Percentiles rank a stretch among this genome's conserved stretches.
Evolutionary conservation across 202 grass and related monocot species (phyloP).

Genomic region (Saccharum hybrid): DNA sequence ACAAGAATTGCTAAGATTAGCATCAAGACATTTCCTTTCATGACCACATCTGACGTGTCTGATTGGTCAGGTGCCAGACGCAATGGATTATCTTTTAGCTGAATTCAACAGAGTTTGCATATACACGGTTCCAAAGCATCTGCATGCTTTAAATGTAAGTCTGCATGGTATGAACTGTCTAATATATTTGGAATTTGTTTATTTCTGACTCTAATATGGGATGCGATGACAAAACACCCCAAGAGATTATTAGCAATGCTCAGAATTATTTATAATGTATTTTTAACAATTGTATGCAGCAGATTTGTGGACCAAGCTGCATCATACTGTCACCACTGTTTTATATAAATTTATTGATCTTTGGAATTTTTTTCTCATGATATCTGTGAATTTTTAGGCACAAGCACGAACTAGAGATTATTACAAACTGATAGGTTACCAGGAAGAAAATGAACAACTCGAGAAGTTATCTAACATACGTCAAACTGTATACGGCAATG

Average conservation of each 20-base stretch:
- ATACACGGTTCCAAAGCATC: slow-evolving; percentile 91
- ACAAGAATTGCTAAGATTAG: not conserved
- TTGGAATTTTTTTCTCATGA: slow-evolving; percentile 27
- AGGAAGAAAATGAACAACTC: too few species aligned
- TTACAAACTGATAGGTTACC: too few species aligned
- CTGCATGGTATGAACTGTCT: slow-evolving; percentile 7
- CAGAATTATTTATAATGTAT: slow-evolving; percentile 21
- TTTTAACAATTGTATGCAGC: slow-evolving; percentile 15
- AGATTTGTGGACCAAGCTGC: slow-evolving; percentile 2
- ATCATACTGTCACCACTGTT: not conserved
- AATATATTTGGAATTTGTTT: slow-evolving; percentile 7
- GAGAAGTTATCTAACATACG: too few species aligned
- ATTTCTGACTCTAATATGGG: not conserved
- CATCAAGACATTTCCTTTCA: not conserved
- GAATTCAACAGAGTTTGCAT: slow-evolving; percentile 92
- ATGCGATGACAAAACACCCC: not conserved
- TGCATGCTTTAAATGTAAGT: slow-evolving; percentile 91
- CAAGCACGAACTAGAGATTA: slow-evolving; percentile 40
- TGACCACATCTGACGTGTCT: slow-evolving; percentile 15
- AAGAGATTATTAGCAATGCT: slow-evolving; percentile 20
- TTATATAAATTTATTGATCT: not conserved
- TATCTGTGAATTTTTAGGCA: slow-evolving; percentile 51
- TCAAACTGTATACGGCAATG: slow-evolving; percentile 88
- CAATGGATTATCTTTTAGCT: slow-evolving; percentile 87
- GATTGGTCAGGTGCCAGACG: slow-evolving; percentile 68